Conservation (phyloP, 2,329 filamentous ascomycete genomes). For the Colletotrichum plurivorum region DNA sequence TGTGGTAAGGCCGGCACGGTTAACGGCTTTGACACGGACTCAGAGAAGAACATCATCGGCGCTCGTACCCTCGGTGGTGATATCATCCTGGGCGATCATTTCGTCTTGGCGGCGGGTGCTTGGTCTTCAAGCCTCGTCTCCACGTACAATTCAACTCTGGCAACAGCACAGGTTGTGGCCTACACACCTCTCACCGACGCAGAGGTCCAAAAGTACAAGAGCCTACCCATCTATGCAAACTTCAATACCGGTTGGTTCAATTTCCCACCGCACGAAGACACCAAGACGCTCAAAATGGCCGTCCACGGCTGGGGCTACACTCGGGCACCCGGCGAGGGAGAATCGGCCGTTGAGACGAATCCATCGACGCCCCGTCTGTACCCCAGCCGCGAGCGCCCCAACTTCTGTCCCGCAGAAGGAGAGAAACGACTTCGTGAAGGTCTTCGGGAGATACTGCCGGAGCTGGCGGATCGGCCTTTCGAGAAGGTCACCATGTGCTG, state of each 20-base stretch:
- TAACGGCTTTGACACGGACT: slow-evolving; percentile 43
- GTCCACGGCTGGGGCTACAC: slow-evolving; percentile 72
- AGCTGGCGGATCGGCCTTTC: slow-evolving; percentile 66
- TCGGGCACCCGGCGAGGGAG: slow-evolving; percentile 39
- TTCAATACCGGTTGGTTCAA: slow-evolving; percentile 67
- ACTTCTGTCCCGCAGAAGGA: slow-evolving; percentile 64
- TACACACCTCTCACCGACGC: slow-evolving; percentile 73
- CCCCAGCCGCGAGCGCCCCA: slow-evolving; percentile 47
- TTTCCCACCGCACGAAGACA: slow-evolving; percentile 63
- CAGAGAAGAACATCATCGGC: slow-evolving; percentile 18
- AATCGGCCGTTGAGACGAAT: background rate
- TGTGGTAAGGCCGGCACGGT: slow-evolving; percentile 48
- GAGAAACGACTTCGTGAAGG: slow-evolving; percentile 65
- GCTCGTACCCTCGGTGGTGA: background rate
- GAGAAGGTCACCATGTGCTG: slow-evolving; percentile 69
- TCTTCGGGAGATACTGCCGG: slow-evolving; percentile 68
- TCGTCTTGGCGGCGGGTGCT: slow-evolving; percentile 76
- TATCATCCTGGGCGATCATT: background rate
- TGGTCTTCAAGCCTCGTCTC: slow-evolving; percentile 72
- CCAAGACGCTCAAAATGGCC: slow-evolving; percentile 70
- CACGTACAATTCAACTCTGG: slow-evolving; percentile 72
- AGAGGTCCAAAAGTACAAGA: slow-evolving; percentile 67
- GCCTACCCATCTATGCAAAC: slow-evolving; percentile 72
- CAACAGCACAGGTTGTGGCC: slow-evolving; percentile 76
- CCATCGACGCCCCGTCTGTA: slow-evolving; percentile 3